phyloP scores from a whole-genome alignment of 1,284 basidiomycete species.

The Irpex sp. region DNA sequence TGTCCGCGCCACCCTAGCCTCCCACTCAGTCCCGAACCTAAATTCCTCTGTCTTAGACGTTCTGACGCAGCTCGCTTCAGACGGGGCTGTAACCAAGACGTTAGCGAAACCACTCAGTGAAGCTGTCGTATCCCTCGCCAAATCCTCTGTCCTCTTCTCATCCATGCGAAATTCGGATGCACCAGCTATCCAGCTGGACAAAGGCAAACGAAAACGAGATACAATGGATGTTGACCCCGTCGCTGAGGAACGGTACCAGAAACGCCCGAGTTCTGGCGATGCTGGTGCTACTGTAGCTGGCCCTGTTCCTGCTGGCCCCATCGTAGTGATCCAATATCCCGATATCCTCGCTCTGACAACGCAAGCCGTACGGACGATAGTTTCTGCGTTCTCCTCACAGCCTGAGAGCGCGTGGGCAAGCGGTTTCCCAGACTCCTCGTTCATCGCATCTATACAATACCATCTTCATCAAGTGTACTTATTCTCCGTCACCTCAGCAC shows the following conservation, averaged over 20 bases:
- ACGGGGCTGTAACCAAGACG: constrained; percentile 47
- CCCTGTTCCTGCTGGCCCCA: neutral
- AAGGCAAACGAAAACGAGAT: constrained; percentile 67
- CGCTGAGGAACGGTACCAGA: constrained; percentile 27
- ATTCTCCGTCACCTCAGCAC: constrained; percentile 66
- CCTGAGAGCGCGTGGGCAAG: constrained; percentile 1
- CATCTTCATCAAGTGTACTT: constrained; percentile 72
- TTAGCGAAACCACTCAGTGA: constrained; percentile 55
- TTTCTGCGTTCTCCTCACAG: constrained; percentile 29
- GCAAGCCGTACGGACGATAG: constrained; percentile 53
- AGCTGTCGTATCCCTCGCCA: constrained; percentile 55
- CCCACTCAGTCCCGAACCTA: constrained; percentile 44
- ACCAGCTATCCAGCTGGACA: constrained; percentile 49
- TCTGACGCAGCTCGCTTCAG: constrained; percentile 43
- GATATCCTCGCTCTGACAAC: constrained; percentile 47
- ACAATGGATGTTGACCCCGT: constrained; percentile 42
- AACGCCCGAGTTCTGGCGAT: constrained; percentile 28
- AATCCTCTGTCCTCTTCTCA: constrained; percentile 61
- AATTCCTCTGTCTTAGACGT: constrained; percentile 51
- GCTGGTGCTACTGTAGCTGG: constrained; percentile 12
- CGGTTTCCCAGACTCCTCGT: constrained; percentile 44
- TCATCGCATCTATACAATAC: constrained; percentile 62
- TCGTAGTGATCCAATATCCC: constrained; percentile 23
- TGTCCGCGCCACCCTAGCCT: constrained; percentile 48
- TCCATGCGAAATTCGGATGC: constrained; percentile 58